Conservation (phyloP, 2,329 filamentous ascomycete genomes). For the Penicillium sp. region DNA sequence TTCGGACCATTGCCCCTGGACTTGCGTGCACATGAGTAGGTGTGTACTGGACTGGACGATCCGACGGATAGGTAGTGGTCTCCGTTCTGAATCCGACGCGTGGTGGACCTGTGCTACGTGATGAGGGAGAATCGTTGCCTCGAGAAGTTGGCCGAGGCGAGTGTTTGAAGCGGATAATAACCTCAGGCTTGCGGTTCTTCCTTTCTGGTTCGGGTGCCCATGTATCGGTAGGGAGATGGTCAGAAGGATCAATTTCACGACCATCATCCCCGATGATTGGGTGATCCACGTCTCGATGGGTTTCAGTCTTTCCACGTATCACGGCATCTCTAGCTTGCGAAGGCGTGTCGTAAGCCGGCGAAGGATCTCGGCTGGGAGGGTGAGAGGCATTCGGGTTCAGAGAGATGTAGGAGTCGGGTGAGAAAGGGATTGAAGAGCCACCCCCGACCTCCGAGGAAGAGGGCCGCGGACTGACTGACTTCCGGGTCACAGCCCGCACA, state of each 20-base stretch:
- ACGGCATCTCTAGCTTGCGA: slow-evolving; percentile 40
- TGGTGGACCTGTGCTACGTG: slow-evolving; percentile 18
- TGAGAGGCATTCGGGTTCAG: slow-evolving; percentile 51
- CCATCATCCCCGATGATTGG: slow-evolving; percentile 64
- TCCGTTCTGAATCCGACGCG: slow-evolving; percentile 24
- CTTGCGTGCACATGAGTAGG: slow-evolving; percentile 16
- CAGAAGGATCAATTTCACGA: slow-evolving; percentile 63
- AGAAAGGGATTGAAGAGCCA: slow-evolving; percentile 53
- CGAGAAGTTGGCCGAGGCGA: slow-evolving; percentile 28
- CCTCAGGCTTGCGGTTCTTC: slow-evolving; percentile 51
- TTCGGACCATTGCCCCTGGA: slow-evolving; percentile 18
- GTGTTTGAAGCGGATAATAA: slow-evolving; percentile 48
- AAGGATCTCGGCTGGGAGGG: slow-evolving; percentile 32
- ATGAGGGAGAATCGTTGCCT: slow-evolving; percentile 16
- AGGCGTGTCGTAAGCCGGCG: slow-evolving; percentile 37
- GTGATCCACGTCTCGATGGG: slow-evolving; percentile 44
- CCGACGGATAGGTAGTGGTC: slow-evolving; percentile 11
- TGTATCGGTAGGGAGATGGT: slow-evolving; percentile 62
- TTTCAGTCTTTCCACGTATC: slow-evolving; percentile 37
- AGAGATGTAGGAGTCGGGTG: slow-evolving; percentile 60
- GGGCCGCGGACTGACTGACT: slow-evolving; percentile 60
- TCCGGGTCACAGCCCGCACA: slow-evolving; percentile 47
- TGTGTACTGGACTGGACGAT: slow-evolving; percentile 17
- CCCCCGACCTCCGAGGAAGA: slow-evolving; percentile 39
- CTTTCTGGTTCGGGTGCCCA: slow-evolving; percentile 66